Base-by-base conservation (phyloP, 2,329 filamentous ascomycete species). In the Leptographium radiaticola region DNA sequence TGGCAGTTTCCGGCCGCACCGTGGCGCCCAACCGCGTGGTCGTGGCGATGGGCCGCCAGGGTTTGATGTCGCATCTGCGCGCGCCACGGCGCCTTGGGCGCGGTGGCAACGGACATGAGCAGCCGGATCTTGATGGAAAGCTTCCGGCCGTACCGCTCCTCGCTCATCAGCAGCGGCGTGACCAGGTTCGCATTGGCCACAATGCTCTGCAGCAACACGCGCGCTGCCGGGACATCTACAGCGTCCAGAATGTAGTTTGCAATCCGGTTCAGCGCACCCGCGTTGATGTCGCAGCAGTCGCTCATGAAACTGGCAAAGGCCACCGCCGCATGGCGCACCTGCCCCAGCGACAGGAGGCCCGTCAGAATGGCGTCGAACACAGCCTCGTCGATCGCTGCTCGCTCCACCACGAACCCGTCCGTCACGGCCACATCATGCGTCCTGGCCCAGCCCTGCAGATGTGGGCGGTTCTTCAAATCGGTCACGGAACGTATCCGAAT, bases 271-370 rank as follows among this genome's bases (percentile, higher is more conserved):
- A 77, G 61, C 12, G 61, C 64, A 1, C 66, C 63, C 46, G 70
- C 66, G 56, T 72, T 62, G 55, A 70, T 67, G 15, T 70, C 64
- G 56, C 62, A 68, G 7, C 68, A 44, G 51, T 31, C 39, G 39
- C 15, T 30, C 11, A 51, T 11, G 33, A n/a, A 39, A 4, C 11
- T 16, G 40, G 69, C 60, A 42, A 76, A 68, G 13, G 76, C 65
- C 4, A 62, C 61, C 16, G 69, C 70, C 3, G 75, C 75, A 39
- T 75, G 67, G 13, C 68, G 66, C 34, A 74, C 65, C 42, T 71
- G 65, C 54, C 66, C 69, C 44, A 78, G 74, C 42, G 71, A 67
- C 11, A 81, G 62, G 51, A 80, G 67, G 1, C 75, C 73, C 42
- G 66, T 61, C 30, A 81, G 65, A 4, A 79, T 65, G 49, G 69